phyloP scores from a whole-genome alignment of 441 rosid species.

The Euphorbia celastroides region DNA sequence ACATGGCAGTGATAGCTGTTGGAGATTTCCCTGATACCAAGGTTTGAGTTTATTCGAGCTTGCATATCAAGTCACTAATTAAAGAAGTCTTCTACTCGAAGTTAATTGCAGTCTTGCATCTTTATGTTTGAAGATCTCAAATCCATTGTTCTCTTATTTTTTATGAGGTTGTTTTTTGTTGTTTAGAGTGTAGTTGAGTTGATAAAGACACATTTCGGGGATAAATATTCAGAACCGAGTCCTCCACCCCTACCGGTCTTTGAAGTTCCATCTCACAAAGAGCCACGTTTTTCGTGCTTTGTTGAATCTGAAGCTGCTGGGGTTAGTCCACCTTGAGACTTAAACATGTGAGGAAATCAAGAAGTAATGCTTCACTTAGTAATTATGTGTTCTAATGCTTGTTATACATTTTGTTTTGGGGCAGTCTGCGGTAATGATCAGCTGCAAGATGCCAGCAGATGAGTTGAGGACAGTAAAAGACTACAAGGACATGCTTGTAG shows the following conservation, averaged over 20 bases:
- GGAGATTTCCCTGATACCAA: constrained; percentile 87
- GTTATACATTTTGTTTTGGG: constrained; percentile 24
- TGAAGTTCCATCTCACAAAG: constrained; percentile 74
- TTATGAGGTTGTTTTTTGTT: background rate
- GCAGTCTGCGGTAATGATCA: constrained; percentile 90
- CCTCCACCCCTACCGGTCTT: constrained; percentile 54
- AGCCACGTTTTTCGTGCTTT: constrained; percentile 74
- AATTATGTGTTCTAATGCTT: constrained; percentile 10
- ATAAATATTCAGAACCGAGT: constrained; percentile 38
- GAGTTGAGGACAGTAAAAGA: constrained; percentile 83
- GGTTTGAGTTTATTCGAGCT: constrained; percentile 35
- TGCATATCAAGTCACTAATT: constrained; percentile 9
- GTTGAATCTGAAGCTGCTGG: constrained; percentile 93
- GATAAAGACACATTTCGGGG: constrained; percentile 70
- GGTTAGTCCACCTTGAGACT: constrained; percentile 42
- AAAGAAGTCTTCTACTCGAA: constrained; percentile 5
- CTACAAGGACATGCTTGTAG: constrained; percentile 72
- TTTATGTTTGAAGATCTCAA: background rate
- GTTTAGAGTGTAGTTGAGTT: constrained; percentile 73
- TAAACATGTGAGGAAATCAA: constrained; percentile 5
- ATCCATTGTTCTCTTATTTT: background rate
- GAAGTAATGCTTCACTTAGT: background rate
- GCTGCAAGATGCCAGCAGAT: constrained; percentile 78
- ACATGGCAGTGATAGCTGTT: constrained; percentile 93
- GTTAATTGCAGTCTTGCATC: constrained; percentile 15